These are phyloP conservation scores for Dissophora ornata DNA, from an alignment of 192 early-diverging fungal species.

Conservation along the genomic window DNA sequence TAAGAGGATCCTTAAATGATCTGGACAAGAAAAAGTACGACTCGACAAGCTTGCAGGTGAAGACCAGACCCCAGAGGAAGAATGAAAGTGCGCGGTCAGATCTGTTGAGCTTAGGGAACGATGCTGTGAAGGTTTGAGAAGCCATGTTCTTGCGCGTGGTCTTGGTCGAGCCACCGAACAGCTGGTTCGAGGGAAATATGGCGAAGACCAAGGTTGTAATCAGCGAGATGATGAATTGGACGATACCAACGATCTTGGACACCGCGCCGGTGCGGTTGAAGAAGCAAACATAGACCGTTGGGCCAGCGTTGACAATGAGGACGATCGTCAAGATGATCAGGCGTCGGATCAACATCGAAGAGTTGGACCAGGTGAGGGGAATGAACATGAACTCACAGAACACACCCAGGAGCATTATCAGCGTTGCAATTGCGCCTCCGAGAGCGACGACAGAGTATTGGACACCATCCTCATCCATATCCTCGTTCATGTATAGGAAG, in stretches of 20 bases:
- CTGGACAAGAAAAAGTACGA: constrained; percentile 87
- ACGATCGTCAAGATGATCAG: constrained; percentile 67
- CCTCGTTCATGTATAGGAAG: constrained; percentile 69
- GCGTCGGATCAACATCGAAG: constrained; percentile 61
- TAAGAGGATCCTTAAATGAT: constrained; percentile 82
- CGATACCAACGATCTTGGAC: constrained; percentile 70
- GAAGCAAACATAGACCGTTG: constrained; percentile 69
- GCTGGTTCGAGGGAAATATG: constrained; percentile 73
- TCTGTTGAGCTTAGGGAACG: constrained; percentile 75
- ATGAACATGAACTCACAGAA: constrained; percentile 79
- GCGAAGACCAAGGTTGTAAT: constrained; percentile 72
- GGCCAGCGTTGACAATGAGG: constrained; percentile 70
- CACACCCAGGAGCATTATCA: constrained; percentile 73
- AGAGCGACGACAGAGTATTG: constrained; percentile 76
- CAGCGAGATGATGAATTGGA: constrained; percentile 77
- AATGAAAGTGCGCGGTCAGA: constrained; percentile 78
- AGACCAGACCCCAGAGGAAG: constrained; percentile 75
- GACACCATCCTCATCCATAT: constrained; percentile 57
- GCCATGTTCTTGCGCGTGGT: constrained; percentile 57
- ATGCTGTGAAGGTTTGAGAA: constrained; percentile 74
- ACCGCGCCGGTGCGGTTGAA: constrained; percentile 54
- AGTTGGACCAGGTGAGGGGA: constrained; percentile 68
- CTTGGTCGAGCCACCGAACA: constrained; percentile 56
- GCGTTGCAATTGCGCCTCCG: constrained; percentile 75
- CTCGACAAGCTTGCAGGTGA: constrained; percentile 81